phyloP scores from a whole-genome alignment of 176 grass and related monocot species.

The Oryza glaberrima region DNA sequence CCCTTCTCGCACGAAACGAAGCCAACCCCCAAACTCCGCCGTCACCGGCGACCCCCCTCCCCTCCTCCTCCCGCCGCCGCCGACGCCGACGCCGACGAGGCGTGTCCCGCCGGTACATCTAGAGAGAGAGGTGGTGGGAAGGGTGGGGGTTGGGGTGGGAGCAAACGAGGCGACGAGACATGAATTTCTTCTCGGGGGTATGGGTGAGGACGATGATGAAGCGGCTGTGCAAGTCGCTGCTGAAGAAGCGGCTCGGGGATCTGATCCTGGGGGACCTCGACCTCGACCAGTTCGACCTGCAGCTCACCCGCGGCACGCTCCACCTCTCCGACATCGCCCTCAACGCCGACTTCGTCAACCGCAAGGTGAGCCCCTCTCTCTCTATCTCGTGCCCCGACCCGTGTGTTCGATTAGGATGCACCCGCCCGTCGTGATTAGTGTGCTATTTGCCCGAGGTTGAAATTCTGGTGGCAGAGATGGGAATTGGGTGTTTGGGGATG shows the following conservation, averaged over 20 bases:
- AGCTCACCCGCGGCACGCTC: constrained; percentile 71
- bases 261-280: constrained; percentile 91
- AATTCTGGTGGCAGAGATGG: background rate
- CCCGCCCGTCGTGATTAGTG: background rate
- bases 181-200: constrained; percentile 58
- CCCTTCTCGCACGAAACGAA: constrained; percentile 23
- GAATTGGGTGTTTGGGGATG: background rate
- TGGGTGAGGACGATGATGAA: constrained; percentile 65
- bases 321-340: constrained; percentile 83
- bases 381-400: background rate
- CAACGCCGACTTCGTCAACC: constrained; percentile 87
- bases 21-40: constrained; percentile 9
- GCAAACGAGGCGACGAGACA: background rate
- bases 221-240: constrained; percentile 83
- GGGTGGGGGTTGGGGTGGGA: background rate
- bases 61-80: background rate
- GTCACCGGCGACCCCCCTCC: background rate
- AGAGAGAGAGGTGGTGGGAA: background rate
- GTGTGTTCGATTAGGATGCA: background rate
- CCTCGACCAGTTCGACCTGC: constrained; percentile 91
- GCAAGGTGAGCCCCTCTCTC: constrained; percentile 45
- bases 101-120: background rate
- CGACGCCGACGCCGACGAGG: no score
- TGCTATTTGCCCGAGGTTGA: background rate
- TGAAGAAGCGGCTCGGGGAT: constrained; percentile 96